A percentile compares a stretch with the other conserved stretches of the same genome.
Conservation (phyloP, 1,284 basidiomycete genomes). For the Retiboletus flavoniger region DNA sequence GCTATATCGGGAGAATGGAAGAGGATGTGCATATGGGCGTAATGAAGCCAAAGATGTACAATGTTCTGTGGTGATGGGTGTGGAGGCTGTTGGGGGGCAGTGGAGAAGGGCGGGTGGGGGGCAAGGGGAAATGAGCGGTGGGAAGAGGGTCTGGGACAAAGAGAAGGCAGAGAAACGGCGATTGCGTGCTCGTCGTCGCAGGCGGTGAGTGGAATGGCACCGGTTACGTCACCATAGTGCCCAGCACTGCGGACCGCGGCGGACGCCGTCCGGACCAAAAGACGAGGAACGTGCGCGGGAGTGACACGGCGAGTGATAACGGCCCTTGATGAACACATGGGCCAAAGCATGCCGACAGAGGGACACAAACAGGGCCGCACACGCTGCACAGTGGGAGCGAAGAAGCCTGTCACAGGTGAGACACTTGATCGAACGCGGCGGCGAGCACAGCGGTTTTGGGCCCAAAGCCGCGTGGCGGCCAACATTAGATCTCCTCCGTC, state of each 20-base stretch:
- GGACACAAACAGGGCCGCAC: conserved; percentile 8
- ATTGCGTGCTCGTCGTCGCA: conserved; percentile 25
- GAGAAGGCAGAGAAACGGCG: neutral
- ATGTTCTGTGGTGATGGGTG: neutral
- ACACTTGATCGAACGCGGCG: conserved; percentile 12
- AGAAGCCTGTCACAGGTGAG: conserved; percentile 17
- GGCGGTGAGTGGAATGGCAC: conserved; percentile 19
- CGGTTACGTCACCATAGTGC: conserved; percentile 21
- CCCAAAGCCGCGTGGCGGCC: conserved; percentile 16
- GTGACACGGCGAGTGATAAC: conserved; percentile 2
- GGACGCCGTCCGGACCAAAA: conserved; percentile 29
- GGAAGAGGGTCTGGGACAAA: neutral
- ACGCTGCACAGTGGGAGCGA: conserved; percentile 18
- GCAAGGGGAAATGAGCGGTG: neutral
- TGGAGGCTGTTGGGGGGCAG: neutral
- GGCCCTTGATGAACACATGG: conserved; percentile 17
- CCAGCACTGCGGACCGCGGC: conserved; percentile 5
- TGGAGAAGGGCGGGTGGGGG: conserved; percentile 9
- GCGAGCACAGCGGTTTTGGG: conserved; percentile 2
- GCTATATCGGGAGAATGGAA: no score
- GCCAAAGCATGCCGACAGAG: conserved; percentile 11
- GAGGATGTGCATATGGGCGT: neutral
- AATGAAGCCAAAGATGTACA: neutral
- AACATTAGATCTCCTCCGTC: neutral
- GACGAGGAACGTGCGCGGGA: neutral